Evolutionary conservation across 75 land plant species (phyloP), one percentile per base, ranked within the genome.

Genomic region (Selaginella tamariscina): DNA sequence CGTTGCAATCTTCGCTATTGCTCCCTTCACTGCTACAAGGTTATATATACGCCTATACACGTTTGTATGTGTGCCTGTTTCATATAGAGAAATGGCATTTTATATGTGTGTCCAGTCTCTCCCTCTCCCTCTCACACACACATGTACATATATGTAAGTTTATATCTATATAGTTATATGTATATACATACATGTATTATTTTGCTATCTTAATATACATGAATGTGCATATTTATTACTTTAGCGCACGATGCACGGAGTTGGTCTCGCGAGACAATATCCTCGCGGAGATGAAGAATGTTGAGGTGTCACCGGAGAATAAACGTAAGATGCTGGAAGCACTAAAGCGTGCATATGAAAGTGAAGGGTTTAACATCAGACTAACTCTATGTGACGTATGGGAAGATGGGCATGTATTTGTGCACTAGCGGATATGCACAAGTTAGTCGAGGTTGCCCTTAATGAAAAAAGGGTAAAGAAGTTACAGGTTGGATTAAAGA

Each of bases 1-100:
- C n/a, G n/a, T n/a, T n/a, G n/a, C n/a, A n/a, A n/a, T n/a, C n/a
- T 80, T 0, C 82, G 96, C n/a, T 91, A 91, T 56, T 91, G 96
- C 64, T 91, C 96, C 2, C 80, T 91, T 69, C 75, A 67, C 1
- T 91, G 96, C 71, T 91, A 91, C 79, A 88, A 91, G 93, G 94
- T 89, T 63, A n/a, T 9, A 66, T 49, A 20, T 28, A 65, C 9
- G 5, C 20, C n/a, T n/a, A n/a, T n/a, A n/a, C n/a, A n/a, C n/a
- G n/a, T n/a, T n/a, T n/a, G n/a, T n/a, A n/a, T n/a, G n/a, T n/a
- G n/a, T n/a, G n/a, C n/a, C n/a, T n/a, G n/a, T n/a, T n/a, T n/a
- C n/a, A n/a, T n/a, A n/a, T n/a, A n/a, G n/a, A n/a, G n/a, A n/a
- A n/a, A n/a, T n/a, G n/a, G n/a, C n/a, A n/a, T n/a, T n/a, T n/a